phyloP scores from a whole-genome alignment of 768 basidiomycete genomes.

The Lactarius quietus region DNA sequence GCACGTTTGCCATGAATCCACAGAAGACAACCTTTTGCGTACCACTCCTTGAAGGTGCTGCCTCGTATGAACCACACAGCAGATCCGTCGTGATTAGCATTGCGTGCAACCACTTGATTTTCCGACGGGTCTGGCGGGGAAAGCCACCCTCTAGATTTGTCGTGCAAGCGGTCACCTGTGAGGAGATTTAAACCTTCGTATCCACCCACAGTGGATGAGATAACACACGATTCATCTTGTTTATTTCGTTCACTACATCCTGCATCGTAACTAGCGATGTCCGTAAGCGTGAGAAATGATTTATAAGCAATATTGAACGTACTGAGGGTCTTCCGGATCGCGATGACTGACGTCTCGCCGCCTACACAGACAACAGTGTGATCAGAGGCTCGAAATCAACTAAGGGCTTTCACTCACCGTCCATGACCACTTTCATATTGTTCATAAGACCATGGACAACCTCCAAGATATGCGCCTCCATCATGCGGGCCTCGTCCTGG shows the following conservation, averaged over 20 bases:
- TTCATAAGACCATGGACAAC: not conserved
- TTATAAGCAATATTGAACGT: not conserved
- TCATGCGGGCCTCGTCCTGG: not conserved
- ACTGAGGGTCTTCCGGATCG: not conserved
- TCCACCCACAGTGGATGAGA: not conserved
- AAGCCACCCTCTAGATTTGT: not conserved
- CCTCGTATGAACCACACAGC: not conserved
- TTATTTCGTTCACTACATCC: not conserved
- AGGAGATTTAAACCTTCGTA: not conserved
- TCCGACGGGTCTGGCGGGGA: slow-evolving; percentile 9
- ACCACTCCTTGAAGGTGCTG: not conserved
- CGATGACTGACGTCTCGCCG: not conserved
- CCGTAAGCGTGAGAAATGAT: not conserved
- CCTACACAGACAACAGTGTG: not conserved
- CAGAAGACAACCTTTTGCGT: not conserved
- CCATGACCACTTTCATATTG: not conserved
- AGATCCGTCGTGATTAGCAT: not conserved
- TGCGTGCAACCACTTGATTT: not conserved
- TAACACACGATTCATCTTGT: not conserved
- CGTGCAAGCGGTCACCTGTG: not conserved
- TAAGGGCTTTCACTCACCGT: not conserved
- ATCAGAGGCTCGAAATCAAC: not conserved
- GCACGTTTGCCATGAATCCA: not conserved
- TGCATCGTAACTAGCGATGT: not conserved
- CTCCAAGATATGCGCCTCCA: not conserved